Percentiles rank a stretch among this genome's conserved stretches.
These are phyloP conservation scores for Trichodelitschia bisporula DNA, from an alignment of 495 filamentous ascomycete species.

Conservation along the genomic window DNA sequence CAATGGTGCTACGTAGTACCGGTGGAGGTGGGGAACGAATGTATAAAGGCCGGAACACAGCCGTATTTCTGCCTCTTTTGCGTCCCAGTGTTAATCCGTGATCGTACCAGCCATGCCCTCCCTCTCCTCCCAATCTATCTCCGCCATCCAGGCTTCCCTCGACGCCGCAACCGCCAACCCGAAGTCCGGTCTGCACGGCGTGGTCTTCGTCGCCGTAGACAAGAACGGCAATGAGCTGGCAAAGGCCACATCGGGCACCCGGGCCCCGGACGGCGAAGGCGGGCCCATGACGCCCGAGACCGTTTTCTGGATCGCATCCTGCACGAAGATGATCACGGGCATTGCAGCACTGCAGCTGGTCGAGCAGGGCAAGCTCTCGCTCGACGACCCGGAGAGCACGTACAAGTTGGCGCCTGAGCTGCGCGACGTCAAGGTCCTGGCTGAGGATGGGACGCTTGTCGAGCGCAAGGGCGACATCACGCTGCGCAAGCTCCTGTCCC, in stretches of 20 bases:
- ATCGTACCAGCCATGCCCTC: no score
- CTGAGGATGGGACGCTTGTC: background rate
- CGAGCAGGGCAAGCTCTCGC: background rate
- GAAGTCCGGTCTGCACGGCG: slow-evolving; percentile 19
- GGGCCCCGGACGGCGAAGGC: slow-evolving; percentile 7
- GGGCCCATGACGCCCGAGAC: background rate
- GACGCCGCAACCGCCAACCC: slow-evolving; percentile 18
- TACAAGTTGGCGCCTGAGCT: slow-evolving; percentile 1
- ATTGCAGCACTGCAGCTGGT: background rate
- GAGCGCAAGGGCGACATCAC: slow-evolving; percentile 1
- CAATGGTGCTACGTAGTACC: no score
- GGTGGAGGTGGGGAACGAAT: no score
- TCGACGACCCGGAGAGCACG: background rate
- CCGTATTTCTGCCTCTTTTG: no score
- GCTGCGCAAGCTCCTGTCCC: background rate
- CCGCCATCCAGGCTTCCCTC: slow-evolving; percentile 9
- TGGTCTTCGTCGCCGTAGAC: slow-evolving; percentile 22
- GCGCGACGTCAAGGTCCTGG: background rate
- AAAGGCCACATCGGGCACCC: slow-evolving; percentile 21
- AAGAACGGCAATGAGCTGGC: slow-evolving; percentile 24
- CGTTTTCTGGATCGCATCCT: slow-evolving; percentile 1
- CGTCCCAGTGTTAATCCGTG: no score
- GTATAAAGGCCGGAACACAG: no score
- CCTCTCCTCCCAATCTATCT: slow-evolving; percentile 3
- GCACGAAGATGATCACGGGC: background rate